These are phyloP conservation scores for Vaccinium darrowii DNA, from an alignment of 148 eudicot species.

Conservation along the genomic window DNA sequence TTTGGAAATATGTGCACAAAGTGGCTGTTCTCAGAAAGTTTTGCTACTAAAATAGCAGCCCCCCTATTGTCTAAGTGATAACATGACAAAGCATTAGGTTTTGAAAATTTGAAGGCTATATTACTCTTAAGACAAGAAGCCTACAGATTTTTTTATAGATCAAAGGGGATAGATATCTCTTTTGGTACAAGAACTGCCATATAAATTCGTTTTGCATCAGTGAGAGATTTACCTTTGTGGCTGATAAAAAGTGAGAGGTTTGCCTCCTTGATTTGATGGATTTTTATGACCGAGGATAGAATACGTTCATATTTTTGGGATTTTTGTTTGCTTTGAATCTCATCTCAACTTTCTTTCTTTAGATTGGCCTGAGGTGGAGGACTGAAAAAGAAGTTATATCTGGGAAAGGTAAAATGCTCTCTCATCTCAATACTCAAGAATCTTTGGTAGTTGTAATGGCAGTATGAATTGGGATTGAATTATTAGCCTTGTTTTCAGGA, in stretches of 20 bases:
- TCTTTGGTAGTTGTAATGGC: not conserved
- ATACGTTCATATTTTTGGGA: not conserved
- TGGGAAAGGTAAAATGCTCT: constrained; percentile 68
- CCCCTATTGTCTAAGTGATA: not conserved
- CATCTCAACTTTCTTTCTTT: constrained; percentile 18
- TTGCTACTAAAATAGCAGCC: not conserved
- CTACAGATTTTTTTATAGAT: not conserved
- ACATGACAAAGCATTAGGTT: not conserved
- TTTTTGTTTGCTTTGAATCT: not conserved
- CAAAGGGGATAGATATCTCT: not conserved
- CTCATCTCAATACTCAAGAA: constrained; percentile 2
- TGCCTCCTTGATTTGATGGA: not conserved
- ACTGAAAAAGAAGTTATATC: constrained; percentile 87
- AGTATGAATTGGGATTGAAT: constrained; percentile 20
- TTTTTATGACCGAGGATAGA: not conserved
- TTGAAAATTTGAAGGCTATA: not conserved
- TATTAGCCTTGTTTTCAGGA: constrained; percentile 56
- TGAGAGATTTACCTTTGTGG: not conserved
- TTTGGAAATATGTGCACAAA: not conserved
- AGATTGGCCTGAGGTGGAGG: constrained; percentile 99
- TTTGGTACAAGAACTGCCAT: not conserved
- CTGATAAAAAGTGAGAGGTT: not conserved
- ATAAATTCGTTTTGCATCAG: not conserved
- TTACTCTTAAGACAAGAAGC: not conserved
- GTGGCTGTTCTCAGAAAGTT: not conserved